A percentile compares a stretch with the other conserved stretches of the same genome.
These are phyloP conservation scores for Cunninghamia lanceolata DNA, from an alignment of 75 land plant species.

Conservation along the genomic window DNA sequence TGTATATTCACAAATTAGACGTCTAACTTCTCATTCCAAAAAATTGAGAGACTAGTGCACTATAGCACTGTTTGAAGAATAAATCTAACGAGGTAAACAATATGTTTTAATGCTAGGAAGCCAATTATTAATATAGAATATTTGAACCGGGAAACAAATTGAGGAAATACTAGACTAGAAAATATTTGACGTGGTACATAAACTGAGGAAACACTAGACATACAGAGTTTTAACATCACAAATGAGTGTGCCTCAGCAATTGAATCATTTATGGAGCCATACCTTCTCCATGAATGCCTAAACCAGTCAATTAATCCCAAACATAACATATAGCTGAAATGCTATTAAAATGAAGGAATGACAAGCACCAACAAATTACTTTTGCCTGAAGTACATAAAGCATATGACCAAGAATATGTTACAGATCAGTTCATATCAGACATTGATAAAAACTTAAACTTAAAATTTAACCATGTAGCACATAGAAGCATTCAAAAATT, in stretches of 20 bases:
- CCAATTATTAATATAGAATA: not conserved
- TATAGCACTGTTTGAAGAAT: not conserved
- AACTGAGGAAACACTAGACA: not conserved
- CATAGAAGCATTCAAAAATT: not conserved
- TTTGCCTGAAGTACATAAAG: not conserved
- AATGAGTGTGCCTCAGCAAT: not conserved
- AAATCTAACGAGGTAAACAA: not conserved
- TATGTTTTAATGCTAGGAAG: not conserved
- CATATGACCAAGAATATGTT: not conserved
- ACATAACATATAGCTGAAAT: not conserved
- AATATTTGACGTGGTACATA: not conserved
- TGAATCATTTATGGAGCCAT: not conserved
- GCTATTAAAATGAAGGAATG: not conserved
- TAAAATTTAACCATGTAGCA: not conserved
- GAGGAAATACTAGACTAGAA: not conserved
- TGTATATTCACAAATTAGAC: not conserved
- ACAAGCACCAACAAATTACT: not conserved
- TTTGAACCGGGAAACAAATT: not conserved
- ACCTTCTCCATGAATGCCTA: not conserved
- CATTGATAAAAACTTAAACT: not conserved
- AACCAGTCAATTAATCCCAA: not conserved
- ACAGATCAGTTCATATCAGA: not conserved
- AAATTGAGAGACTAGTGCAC: not conserved
- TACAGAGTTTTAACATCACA: not conserved
- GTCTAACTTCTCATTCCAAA: not conserved